Percentiles rank a stretch among this genome's conserved stretches.
phyloP scores from a whole-genome alignment of 306 rosid species.

The Cyamopsis tetragonoloba region DNA sequence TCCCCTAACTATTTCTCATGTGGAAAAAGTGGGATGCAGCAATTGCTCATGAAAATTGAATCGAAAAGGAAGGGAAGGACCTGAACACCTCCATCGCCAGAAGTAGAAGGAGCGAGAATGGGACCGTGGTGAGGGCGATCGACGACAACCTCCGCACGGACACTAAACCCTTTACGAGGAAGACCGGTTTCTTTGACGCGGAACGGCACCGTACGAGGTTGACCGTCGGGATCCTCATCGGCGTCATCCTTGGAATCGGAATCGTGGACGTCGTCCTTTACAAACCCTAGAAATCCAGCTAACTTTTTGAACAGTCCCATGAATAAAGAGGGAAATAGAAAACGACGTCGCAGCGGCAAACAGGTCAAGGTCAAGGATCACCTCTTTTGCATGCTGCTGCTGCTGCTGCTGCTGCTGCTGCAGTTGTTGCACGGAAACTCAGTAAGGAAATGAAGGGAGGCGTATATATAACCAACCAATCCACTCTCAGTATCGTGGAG shows the following conservation, averaged over 20 bases:
- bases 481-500: too few species aligned
- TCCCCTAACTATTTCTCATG: background rate
- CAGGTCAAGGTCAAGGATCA: background rate
- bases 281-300: constrained; percentile 56
- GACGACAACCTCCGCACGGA: constrained; percentile 60
- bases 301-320: constrained; percentile 59
- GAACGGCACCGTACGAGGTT: constrained; percentile 27
- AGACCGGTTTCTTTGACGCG: constrained; percentile 47
- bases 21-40: background rate
- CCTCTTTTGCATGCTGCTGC: background rate
- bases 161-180: constrained; percentile 70
- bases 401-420: background rate
- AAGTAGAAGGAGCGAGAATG: constrained; percentile 50
- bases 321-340: background rate
- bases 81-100: constrained; percentile 85
- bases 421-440: background rate
- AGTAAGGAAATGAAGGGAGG: background rate
- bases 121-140: constrained; percentile 64
- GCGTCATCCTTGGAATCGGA: constrained; percentile 48
- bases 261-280: constrained; percentile 53
- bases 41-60: background rate
- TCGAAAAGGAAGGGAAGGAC: constrained; percentile 25
- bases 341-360: constrained; percentile 12
- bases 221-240: constrained; percentile 30
- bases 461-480: background rate